Evolutionary conservation across 345 rosid species (phyloP), one percentile per base, ranked within the genome.

Genomic region (Gossypium turneri): DNA sequence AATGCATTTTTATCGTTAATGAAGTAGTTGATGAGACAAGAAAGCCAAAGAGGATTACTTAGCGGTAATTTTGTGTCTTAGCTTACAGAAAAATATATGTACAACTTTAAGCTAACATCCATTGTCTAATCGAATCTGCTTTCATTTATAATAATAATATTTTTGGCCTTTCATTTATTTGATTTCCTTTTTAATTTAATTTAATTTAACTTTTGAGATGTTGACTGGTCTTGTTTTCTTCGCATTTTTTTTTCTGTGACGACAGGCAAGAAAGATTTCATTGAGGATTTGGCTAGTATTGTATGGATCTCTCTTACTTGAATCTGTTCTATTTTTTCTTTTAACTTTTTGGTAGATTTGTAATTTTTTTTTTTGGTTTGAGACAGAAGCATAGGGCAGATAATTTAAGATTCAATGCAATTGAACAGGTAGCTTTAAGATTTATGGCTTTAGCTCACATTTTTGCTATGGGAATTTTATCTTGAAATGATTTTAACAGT

Each of bases 221-320:
- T 66, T 81, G 68, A 70, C 73, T 79, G 9, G 57, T 74, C 75
- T 68, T 61, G 72, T 62, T 47, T 74, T 74, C 44, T 41, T 64
- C 66, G 13, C 13, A 25, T 74, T 69, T 76, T 51, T 66, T 79
- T 75, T 41, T 83, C n/a, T 83, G 76, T 73, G 63, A 53, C 74
- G 62, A 82, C 90, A 92, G 96, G 91, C 52, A 79, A 79, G 78
- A 82, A 80, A 67, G 95, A 88, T 65, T 88, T 92, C 51, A 68
- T 81, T 58, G 94, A 91, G 70, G 97, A 91, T 68, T 77, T 87
- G 45, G 77, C 94, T 27, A 82, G 72, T 71, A 77, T 82, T 65
- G 98, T 94, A 91, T 76, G 95, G 67, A 55, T 60, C 68, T 51
- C 57, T n/a, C 67, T 72, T 72, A 71, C 70, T 45, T 5, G 12